Base-by-base conservation (phyloP, 257 asterid species). In the Capsicum baccatum region DNA sequence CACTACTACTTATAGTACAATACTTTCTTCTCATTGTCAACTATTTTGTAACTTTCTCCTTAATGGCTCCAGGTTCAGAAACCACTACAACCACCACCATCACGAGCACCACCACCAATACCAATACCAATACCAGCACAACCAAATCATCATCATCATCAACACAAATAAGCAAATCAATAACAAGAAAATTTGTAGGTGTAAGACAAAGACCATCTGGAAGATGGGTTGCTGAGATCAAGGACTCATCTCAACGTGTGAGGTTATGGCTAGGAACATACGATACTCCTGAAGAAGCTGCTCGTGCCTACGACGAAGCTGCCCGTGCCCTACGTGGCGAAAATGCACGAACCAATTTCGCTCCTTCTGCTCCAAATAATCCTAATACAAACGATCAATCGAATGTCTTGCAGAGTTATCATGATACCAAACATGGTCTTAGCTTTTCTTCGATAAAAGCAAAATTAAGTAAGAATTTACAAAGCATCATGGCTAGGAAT, bases 151-250 rank as follows among this genome's bases (percentile, higher is more conserved):
- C 33, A 54, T 87, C 33, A 26, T 26, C 70, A 60, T 54, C 21
- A 26, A 11, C 47, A 76, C 84, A 86, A 17, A 44, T 68, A 37
- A 57, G 84, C 3, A 92, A 89, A 87, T 57, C 87, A 2, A 21
- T 52, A 52, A 13, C 86, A 9, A 94, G 97, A 10, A 86, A 92
- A 87, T 95, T 91, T 55, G 94, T 93, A 0, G 98, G 98, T 2
- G 98, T 94, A 26, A 86, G 98, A 66, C 98, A 95, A 67, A 74
- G 97, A 83, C 98, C 98, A 0, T 95, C 98, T 0, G 98, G 98
- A 47, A 64, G 98, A 68, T 95, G 98, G 98, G 98, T 95, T 5
- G 98, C 98, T 1, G 98, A 95, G 93, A 95, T 95, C 82, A 95
- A 95, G 48, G 98, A 95, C 88, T 95, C 98, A 0, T 92, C 97